Evolutionary conservation across 2,329 filamentous ascomycete species (phyloP).

Genomic region (Blumeria hordei): DNA sequence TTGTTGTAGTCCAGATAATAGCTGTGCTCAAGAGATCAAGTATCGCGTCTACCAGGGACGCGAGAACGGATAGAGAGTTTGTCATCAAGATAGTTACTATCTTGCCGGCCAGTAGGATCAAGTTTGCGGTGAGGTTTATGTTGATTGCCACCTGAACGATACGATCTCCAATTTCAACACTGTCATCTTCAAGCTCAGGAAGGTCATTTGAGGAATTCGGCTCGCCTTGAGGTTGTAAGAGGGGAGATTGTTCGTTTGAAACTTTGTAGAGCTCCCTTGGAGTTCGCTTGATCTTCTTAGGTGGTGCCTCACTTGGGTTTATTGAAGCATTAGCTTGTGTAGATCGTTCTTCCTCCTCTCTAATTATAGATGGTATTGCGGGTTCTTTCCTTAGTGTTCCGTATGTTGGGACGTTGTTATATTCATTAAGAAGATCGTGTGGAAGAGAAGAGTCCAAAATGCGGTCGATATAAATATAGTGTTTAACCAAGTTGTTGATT

Average conservation of each 20-base stretch:
- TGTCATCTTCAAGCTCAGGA: conserved; percentile 47
- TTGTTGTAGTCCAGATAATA: conserved; percentile 36
- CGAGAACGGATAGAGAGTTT: conserved; percentile 33
- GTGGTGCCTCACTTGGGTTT: conserved; percentile 8
- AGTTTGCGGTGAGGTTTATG: conserved; percentile 35
- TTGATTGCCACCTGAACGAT: conserved; percentile 77
- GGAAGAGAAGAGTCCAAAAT: conserved; percentile 81
- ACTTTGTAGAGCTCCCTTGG: conserved; percentile 64
- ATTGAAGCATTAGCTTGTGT: neutral
- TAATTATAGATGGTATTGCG: conserved; percentile 48
- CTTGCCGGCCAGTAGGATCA: conserved; percentile 30
- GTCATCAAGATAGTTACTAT: conserved; percentile 28
- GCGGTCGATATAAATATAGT: conserved; percentile 83
- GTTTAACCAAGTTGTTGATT: conserved; percentile 68
- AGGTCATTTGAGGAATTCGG: conserved; percentile 18
- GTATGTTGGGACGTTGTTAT: conserved; percentile 26
- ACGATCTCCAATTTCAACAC: conserved; percentile 46
- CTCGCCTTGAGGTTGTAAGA: conserved; percentile 16
- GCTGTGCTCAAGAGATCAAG: conserved; percentile 34
- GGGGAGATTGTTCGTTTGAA: conserved; percentile 38
- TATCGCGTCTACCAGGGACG: conserved; percentile 35
- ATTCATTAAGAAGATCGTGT: conserved; percentile 77
- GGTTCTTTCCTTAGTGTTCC: conserved; percentile 20
- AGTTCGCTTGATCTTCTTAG: conserved; percentile 45
- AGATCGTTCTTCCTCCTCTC: conserved; percentile 33